Base-by-base conservation (phyloP, 2,329 filamentous ascomycete species). In the Alternaria arborescens region DNA sequence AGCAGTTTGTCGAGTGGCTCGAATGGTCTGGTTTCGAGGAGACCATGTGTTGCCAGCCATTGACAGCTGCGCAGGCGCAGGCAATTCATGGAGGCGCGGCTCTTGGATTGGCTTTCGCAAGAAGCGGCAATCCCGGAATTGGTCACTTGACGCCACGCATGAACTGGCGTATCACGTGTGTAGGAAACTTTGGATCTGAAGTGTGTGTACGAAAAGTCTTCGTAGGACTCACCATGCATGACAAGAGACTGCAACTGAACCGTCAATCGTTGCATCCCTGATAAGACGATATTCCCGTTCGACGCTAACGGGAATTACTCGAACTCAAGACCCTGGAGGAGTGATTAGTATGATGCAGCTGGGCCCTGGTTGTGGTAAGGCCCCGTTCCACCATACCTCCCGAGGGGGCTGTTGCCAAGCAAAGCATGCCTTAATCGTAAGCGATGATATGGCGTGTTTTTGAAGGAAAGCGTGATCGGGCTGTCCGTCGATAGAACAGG, bases 1-100 rank as follows among this genome's bases (percentile, higher is more conserved):
- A 26, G 42, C 12, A 22, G 18, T n/a, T 46, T n/a, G 42, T 40
- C 20, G 24, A 48, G 22, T 26, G 42, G 46, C 36, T 43, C 38
- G 22, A 52, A 32, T 53, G 52, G 52, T 38, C 47, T 40, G 47
- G 44, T 60, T 55, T 34, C 44, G 46, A 51, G 36, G 44, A 43
- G 26, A 36, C 30, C 51, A 55, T 50, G 20, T 12, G n/a, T 22
- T 6, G 41, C 18, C 11, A 28, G 14, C 34, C 51, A 47, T 8
- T 48, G 28, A 38, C 18, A 40, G 22, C 10, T 22, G 22, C 28
- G 7, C 22, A n/a, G 7, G 36, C 14, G 22, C 5, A 34, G 34
- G 18, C 11, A 24, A 26, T 48, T 28, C 24, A 43, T 8, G 26
- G 28, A 42, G 20, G 32, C 36, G 57, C 30, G 57, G 43, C 43